phyloP scores from a whole-genome alignment of 148 eudicot genomes.

The Chenopodium quinoa region DNA sequence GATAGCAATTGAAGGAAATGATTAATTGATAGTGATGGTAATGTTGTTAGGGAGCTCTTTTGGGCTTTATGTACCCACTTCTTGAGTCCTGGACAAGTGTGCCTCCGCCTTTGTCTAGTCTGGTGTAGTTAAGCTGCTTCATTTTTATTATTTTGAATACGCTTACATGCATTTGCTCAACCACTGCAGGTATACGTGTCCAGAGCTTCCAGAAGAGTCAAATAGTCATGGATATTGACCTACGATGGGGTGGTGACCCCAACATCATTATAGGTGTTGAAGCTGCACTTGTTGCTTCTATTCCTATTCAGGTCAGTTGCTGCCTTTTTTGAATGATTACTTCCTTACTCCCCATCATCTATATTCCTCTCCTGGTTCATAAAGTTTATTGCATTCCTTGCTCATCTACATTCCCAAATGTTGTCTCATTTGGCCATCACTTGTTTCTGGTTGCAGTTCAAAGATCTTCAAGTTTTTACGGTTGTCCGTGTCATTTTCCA shows the following conservation, averaged over 20 bases:
- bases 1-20: not conserved
- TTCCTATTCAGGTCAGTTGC: conserved; percentile 85
- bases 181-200: conserved; percentile 82
- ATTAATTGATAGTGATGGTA: not conserved
- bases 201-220: conserved; percentile 91
- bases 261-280: conserved; percentile 74
- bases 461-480: conserved; percentile 95
- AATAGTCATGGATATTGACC: conserved; percentile 91
- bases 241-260: conserved; percentile 97
- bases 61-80: not conserved
- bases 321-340: not conserved
- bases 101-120: not conserved
- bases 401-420: not conserved
- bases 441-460: conserved; percentile 53
- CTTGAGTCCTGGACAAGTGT: not conserved
- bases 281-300: conserved; percentile 85
- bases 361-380: not conserved
- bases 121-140: not conserved
- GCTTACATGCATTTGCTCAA: conserved; percentile 13
- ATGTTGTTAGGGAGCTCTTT: not conserved
- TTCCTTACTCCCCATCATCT: not conserved
- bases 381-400: not conserved
- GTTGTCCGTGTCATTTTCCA: conserved; percentile 94
- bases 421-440: conserved; percentile 5
- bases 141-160: not conserved